Conservation (phyloP, 2,329 filamentous ascomycete species). For the Microcyclosporella mali region DNA sequence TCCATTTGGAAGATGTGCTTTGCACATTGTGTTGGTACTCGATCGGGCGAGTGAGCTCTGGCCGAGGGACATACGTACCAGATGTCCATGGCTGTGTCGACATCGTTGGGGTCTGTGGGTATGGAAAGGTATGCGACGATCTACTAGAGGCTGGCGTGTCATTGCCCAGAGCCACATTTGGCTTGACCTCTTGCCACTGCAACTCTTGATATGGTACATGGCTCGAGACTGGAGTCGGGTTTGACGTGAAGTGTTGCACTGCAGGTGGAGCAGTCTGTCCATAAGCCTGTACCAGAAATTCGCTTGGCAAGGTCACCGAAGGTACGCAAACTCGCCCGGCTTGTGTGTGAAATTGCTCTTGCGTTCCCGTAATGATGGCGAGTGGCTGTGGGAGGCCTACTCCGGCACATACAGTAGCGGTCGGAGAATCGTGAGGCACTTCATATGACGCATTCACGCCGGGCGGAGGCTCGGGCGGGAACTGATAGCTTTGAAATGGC, state of each 20-base stretch:
- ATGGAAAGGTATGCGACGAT: constrained; percentile 6
- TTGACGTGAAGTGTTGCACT: background rate
- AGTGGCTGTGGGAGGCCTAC: too few relatives aligned
- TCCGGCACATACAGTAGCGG: too few relatives aligned
- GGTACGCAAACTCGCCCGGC: background rate
- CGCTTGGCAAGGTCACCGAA: background rate
- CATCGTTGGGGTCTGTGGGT: constrained; percentile 8
- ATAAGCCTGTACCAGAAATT: background rate
- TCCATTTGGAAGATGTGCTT: constrained; percentile 1
- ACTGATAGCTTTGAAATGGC: too few relatives aligned
- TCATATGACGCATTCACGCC: too few relatives aligned
- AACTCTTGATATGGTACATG: background rate
- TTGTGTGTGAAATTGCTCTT: too few relatives aligned
- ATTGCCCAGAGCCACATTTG: background rate
- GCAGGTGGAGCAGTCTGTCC: background rate
- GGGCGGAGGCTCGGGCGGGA: too few relatives aligned
- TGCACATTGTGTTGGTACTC: constrained; percentile 10
- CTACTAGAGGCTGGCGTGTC: constrained; percentile 7
- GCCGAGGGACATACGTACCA: constrained; percentile 16
- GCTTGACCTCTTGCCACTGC: constrained; percentile 3
- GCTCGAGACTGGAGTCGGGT: background rate
- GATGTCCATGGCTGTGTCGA: constrained; percentile 12
- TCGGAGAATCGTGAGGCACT: too few relatives aligned
- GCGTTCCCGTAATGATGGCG: too few relatives aligned
- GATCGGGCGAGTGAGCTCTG: constrained; percentile 18